phyloP scores from a whole-genome alignment of 441 rosid species.

The Adansonia rubrostipa region DNA sequence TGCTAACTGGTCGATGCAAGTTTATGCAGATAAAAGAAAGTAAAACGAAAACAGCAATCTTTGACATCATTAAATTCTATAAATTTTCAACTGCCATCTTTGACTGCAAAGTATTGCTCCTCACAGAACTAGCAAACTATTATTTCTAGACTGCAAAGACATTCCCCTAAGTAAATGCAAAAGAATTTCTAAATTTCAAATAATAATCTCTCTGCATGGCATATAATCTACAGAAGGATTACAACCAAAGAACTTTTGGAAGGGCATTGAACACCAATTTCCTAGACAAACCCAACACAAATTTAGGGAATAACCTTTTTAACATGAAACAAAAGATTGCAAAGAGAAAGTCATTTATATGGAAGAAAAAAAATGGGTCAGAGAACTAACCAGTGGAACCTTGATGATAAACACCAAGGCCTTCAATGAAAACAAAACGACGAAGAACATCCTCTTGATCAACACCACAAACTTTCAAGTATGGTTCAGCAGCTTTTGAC shows the following conservation, averaged over 20 bases:
- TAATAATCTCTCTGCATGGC: background rate
- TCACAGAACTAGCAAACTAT: background rate
- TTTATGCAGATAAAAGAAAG: background rate
- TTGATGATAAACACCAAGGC: slow-evolving; percentile 73
- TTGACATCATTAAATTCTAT: too few relatives aligned
- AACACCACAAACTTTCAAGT: slow-evolving; percentile 69
- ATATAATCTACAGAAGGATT: background rate
- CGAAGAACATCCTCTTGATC: slow-evolving; percentile 73
- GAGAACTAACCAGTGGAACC: slow-evolving; percentile 78
- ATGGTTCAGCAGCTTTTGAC: slow-evolving; percentile 85
- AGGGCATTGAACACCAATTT: slow-evolving; percentile 1
- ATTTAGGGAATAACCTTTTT: background rate
- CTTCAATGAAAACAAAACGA: slow-evolving; percentile 86
- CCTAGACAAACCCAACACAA: background rate
- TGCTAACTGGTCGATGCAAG: background rate
- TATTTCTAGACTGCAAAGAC: background rate
- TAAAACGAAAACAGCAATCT: too few relatives aligned
- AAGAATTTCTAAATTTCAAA: background rate
- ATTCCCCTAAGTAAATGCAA: background rate
- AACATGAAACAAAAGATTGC: background rate
- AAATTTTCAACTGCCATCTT: background rate
- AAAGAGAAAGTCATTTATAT: background rate
- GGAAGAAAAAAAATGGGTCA: background rate
- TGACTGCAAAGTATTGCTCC: background rate
- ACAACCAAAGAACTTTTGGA: background rate